Evolutionary conservation across 2,329 filamentous ascomycete species (phyloP).

Genomic region (Rutstroemia sp.): DNA sequence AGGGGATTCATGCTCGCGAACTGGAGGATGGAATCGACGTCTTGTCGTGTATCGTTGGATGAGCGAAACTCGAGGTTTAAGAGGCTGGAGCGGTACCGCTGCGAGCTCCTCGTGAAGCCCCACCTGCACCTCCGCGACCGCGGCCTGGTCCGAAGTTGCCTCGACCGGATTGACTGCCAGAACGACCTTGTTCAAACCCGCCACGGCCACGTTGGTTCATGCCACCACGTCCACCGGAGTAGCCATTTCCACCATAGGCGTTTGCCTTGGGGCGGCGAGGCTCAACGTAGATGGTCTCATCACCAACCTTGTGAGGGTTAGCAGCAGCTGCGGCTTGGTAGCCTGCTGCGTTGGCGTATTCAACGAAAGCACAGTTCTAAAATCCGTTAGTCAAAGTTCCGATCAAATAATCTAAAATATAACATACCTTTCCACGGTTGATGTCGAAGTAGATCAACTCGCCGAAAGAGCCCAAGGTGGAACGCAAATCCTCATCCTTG

Average conservation of each 20-base stretch:
- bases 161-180: conserved; percentile 20
- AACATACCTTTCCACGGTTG: conserved; percentile 72
- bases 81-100: conserved; percentile 29
- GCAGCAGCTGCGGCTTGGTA: conserved; percentile 77
- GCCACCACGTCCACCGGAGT: conserved; percentile 54
- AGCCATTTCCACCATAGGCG: conserved; percentile 64
- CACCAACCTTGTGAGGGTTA: conserved; percentile 80
- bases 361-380: conserved; percentile 94
- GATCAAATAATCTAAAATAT: neutral
- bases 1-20: neutral
- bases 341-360: conserved; percentile 73
- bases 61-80: neutral
- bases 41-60: neutral
- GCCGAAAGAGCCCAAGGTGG: conserved; percentile 64
- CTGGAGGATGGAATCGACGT: conserved; percentile 4
- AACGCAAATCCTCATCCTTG: conserved; percentile 63
- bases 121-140: conserved; percentile 56
- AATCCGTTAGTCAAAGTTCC: conserved; percentile 11
- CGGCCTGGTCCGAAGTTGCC: conserved; percentile 41
- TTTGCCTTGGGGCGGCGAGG: conserved; percentile 73
- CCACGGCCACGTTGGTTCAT: conserved; percentile 58
- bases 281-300: conserved; percentile 78
- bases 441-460: conserved; percentile 68
- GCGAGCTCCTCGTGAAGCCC: conserved; percentile 53
- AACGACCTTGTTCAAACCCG: conserved; percentile 53